Percentiles rank a stretch among this genome's conserved stretches.
Evolutionary conservation across 768 basidiomycete genomes (phyloP).

Genomic region (Epithele typhae): DNA sequence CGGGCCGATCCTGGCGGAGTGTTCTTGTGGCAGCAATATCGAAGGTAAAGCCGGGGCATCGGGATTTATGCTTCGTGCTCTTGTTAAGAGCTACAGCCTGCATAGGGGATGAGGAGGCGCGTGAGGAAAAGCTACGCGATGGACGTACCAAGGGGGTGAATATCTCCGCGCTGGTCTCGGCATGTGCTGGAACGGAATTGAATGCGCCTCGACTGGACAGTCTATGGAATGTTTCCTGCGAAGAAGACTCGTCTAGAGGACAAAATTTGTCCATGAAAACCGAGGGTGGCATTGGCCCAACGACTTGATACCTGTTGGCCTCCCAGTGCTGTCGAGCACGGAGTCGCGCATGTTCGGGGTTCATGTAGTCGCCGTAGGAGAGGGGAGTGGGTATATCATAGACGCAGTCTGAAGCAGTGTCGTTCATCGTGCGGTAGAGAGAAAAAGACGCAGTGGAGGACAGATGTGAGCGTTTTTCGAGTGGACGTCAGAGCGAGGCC

Average conservation of each 20-base stretch:
- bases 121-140: too few relatives aligned
- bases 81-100: slow-evolving; percentile 1
- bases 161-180: background rate
- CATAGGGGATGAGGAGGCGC: background rate
- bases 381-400: too few relatives aligned
- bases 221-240: too few relatives aligned
- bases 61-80: background rate
- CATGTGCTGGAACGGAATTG: too few relatives aligned
- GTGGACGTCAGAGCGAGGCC: too few relatives aligned
- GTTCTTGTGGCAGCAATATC: background rate
- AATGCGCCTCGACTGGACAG: background rate
- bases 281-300: background rate
- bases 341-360: too few relatives aligned
- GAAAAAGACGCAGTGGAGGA: too few relatives aligned
- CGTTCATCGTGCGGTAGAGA: too few relatives aligned
- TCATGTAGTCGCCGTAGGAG: too few relatives aligned
- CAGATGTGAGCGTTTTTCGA: too few relatives aligned
- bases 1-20: background rate
- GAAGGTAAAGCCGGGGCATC: slow-evolving; percentile 9
- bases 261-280: background rate
- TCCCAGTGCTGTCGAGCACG: too few relatives aligned
- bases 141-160: background rate
- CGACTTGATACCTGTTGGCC: background rate
- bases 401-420: too few relatives aligned
- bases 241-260: background rate